Evolutionary conservation across 805 yeast genomes (phyloP), one percentile per base, ranked within the genome.

Genomic region (Lipomyces chichibuensis): DNA sequence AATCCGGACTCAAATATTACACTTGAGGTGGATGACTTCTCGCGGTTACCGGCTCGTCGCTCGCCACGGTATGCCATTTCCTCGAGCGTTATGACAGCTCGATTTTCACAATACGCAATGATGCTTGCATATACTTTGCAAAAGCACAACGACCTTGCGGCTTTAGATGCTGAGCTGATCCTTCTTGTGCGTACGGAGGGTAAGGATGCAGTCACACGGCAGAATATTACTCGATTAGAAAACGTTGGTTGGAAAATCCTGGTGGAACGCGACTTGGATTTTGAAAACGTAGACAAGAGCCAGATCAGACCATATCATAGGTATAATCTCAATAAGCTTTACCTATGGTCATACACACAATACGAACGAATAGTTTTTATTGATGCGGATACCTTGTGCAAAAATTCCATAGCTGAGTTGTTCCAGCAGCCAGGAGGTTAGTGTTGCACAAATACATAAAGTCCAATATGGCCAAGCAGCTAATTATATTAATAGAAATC

Each of bases 331-430:
- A 83, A 88, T 57, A 88, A 88, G 73, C 75, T 88, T 35, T 80
- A 82, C 61, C 77, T 85, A 46, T 88, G 91, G 90, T 74, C 76
- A 20, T 80, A 82, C 65, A 74, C 76, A 33, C 79, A 78, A 54
- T 79, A 73, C 71, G 70, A 80, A n/a, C 78, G 78, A 59, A 76
- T 85, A 2, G 81, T 85, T 46, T 85, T 83, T 71, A 76, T 85
- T 53, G 88, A 85, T 73, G 81, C 85, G 23, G 88, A 85, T 73
- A 83, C 85, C 8, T 76, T 85, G 17, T 71, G 73, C 59, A 71
- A 71, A 57, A 67, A 64, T n/a, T 69, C 73, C 2, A 63, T 71
- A 23, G 70, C 71, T n/a, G 75, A 73, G 59, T 57, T 73, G 32
- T 69, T 73, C n/a, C 59, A 63, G 20, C 65, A 69, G 55, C 75